Base-by-base conservation (phyloP, 768 basidiomycete genomes). In the Auriscalpium orientale region DNA sequence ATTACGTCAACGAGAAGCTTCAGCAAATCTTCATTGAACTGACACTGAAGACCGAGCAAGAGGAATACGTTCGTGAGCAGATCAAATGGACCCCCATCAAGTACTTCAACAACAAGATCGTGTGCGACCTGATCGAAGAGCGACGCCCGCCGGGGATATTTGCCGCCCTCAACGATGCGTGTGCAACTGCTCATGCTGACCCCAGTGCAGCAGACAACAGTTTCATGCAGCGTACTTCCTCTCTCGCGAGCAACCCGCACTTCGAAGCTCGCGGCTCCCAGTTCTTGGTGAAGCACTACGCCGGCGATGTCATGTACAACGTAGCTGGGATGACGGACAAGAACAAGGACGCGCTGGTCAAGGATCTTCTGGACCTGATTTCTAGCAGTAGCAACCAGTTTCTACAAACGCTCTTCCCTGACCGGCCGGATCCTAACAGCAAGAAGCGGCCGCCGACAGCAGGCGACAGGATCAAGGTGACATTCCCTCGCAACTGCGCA, bases 61-160 rank as follows among this genome's bases (percentile, higher is more conserved):
- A 99, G 68, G 97, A 99, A 72, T 99, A 99, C 66, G 93, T 98
- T 33, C 82, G 91, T 55, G 97, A 99, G 71, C 88, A 95, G 71
- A 99, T 99, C 75, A 91, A 98, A 71, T 99, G 97, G 97, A 95
- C 89, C 0, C 95, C 95, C 0, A 99, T 99, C 79, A 94, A 98
- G 64, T 99, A 95, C 70, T 95, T 95, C 80, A 93, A 95, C 69
- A 95, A 95, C 78, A 93, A 94, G 76, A 83, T 99, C 58, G 97
- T 99, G 22, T 99, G 97, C 70, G 94, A 95, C 67, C 81, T 99
- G 33, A 98, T 99, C 62, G 97, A 99, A 71, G 97, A 97, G 67
- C 85, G 87, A 49, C 84, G 91, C 43, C 97, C 97, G 0, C 95
- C 97, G 13, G 97, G 97, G 34, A 91, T 99, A 56, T 98, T 99